Conservation (phyloP, 2,329 filamentous ascomycete species). For the Paradendryphiella salina region DNA sequence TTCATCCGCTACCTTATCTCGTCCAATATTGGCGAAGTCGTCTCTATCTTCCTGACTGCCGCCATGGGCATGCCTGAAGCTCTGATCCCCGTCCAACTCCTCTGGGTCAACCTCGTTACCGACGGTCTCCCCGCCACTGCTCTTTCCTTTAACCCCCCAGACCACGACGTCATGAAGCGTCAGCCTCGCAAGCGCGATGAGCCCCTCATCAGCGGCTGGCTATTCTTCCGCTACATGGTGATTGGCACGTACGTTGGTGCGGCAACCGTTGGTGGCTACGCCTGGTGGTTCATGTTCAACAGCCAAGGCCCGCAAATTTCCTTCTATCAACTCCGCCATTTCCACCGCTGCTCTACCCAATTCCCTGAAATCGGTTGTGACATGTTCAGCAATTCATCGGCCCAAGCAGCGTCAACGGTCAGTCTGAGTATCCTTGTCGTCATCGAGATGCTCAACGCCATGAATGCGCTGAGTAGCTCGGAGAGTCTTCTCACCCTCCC, state of each 20-base stretch:
- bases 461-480: conserved; percentile 95
- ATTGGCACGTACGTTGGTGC: conserved; percentile 94
- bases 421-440: conserved; percentile 90
- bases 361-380: conserved; percentile 89
- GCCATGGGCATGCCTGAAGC: conserved; percentile 97
- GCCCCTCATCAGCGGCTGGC: conserved; percentile 87
- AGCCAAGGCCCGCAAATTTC: conserved; percentile 84
- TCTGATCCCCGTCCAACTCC: conserved; percentile 91
- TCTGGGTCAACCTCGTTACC: conserved; percentile 98
- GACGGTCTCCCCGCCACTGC: conserved; percentile 96
- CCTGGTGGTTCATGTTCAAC: conserved; percentile 99
- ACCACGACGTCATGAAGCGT: conserved; percentile 96
- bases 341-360: conserved; percentile 85
- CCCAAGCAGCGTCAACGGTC: conserved; percentile 88
- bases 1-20: conserved; percentile 99
- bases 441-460: conserved; percentile 99
- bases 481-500: conserved; percentile 92
- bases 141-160: conserved; percentile 96
- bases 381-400: conserved; percentile 86
- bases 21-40: conserved; percentile 98
- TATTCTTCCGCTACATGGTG: conserved; percentile 96
- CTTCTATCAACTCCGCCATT: conserved; percentile 86
- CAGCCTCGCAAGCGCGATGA: conserved; percentile 91
- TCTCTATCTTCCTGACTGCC: conserved; percentile 97
- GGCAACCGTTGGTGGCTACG: conserved; percentile 94